A percentile compares a stretch with the other conserved stretches of the same genome.
Conservation (phyloP, 139 green algal genomes). For the Medakamo hakoo region DNA sequence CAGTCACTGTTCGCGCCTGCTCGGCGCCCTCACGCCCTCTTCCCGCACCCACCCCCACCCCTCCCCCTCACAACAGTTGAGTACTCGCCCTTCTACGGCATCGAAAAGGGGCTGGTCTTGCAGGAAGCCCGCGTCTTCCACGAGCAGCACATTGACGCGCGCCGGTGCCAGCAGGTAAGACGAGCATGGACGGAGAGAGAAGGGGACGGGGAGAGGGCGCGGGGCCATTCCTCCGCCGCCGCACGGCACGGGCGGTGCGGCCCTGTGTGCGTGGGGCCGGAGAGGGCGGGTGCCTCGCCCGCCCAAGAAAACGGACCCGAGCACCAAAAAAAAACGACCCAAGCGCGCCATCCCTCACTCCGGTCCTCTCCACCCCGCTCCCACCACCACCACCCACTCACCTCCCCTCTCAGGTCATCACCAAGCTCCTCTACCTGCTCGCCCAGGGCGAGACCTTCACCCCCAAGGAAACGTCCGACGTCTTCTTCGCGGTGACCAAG, state of each 20-base stretch:
- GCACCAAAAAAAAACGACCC: too few species aligned
- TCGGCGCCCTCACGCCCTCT: neutral
- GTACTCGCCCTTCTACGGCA: constrained; percentile 97
- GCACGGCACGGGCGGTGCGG: too few species aligned
- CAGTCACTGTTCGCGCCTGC: too few species aligned
- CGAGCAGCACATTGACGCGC: constrained; percentile 78
- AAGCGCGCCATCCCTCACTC: constrained; percentile 4
- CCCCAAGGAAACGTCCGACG: constrained; percentile 90
- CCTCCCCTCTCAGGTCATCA: constrained; percentile 98
- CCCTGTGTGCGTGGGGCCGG: too few species aligned
- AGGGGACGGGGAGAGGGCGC: too few species aligned
- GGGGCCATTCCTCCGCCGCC: too few species aligned
- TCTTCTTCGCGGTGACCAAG: constrained; percentile 98
- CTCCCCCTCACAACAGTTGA: constrained; percentile 51
- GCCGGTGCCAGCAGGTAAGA: constrained; percentile 79
- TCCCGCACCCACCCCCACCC: neutral
- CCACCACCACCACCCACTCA: too few species aligned
- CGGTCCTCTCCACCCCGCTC: too few species aligned
- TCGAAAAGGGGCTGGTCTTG: constrained; percentile 96
- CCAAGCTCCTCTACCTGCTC: constrained; percentile 95
- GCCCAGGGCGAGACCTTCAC: constrained; percentile 95
- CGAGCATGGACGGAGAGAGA: too few species aligned
- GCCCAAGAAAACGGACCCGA: too few species aligned
- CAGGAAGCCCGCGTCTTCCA: constrained; percentile 95
- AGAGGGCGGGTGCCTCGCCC: too few species aligned